Evolutionary conservation across 2,329 filamentous ascomycete genomes (phyloP).

Genomic region (Fusarium secorum): DNA sequence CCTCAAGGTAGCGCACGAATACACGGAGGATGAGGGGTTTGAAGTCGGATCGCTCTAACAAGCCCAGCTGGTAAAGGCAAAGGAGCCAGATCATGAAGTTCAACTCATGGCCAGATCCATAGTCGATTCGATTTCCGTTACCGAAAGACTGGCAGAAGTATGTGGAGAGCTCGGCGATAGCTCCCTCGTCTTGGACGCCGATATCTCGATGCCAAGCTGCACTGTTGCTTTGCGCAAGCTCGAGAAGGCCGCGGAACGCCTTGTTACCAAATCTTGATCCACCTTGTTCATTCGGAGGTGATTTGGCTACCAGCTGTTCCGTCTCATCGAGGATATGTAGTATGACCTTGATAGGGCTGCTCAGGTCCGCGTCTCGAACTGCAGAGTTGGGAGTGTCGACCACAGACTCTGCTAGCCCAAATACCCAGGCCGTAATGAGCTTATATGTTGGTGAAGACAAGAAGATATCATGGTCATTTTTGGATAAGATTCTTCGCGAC

Average conservation of each 20-base stretch:
- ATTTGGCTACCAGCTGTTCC: conserved; percentile 69
- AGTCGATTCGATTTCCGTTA: conserved; percentile 88
- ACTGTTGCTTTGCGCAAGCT: conserved; percentile 66
- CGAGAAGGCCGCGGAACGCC: conserved; percentile 83
- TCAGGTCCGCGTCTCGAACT: conserved; percentile 62
- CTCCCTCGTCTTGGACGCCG: conserved; percentile 58
- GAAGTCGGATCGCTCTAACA: conserved; percentile 73
- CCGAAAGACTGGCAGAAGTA: conserved; percentile 89
- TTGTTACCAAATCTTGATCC: conserved; percentile 96
- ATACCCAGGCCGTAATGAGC: conserved; percentile 84
- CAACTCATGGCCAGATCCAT: conserved; percentile 95
- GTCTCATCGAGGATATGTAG: conserved; percentile 74
- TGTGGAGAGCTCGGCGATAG: conserved; percentile 74
- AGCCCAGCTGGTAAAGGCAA: conserved; percentile 82
- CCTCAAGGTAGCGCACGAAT: conserved; percentile 80
- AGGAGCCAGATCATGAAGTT: conserved; percentile 97
- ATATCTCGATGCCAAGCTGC: conserved; percentile 70
- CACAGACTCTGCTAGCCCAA: conserved; percentile 84
- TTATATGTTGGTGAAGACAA: conserved; percentile 77
- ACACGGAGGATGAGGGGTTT: conserved; percentile 76
- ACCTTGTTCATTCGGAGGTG: conserved; percentile 84
- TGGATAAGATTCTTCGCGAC: conserved; percentile 80
- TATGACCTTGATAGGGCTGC: conserved; percentile 68
- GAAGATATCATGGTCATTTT: conserved; percentile 82
- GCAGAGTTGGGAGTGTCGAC: conserved; percentile 73